Percentiles rank a stretch among this genome's conserved stretches.
Conservation (phyloP, 2,329 filamentous ascomycete genomes). For the Rhynchosporium secalis region DNA sequence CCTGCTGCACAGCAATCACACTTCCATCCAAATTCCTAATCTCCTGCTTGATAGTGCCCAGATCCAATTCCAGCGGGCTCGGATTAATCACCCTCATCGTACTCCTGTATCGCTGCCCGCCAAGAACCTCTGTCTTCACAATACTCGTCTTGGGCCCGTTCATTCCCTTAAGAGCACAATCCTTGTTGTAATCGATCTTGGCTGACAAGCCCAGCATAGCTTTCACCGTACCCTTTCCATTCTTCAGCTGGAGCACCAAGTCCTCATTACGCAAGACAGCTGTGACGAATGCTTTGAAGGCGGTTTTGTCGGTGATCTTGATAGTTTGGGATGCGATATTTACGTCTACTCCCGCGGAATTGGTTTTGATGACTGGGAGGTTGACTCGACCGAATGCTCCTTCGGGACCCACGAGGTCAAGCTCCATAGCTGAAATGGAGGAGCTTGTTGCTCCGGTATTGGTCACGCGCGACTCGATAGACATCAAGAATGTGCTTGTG, state of each 20-base stretch:
- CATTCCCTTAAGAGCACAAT: constrained; percentile 22
- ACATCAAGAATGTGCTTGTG: constrained; percentile 22
- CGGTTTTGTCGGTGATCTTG: constrained; percentile 19
- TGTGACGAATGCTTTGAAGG: constrained; percentile 21
- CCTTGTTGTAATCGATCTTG: constrained; percentile 19
- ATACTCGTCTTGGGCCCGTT: constrained; percentile 20
- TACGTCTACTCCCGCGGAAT: constrained; percentile 16
- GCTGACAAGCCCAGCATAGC: constrained; percentile 11
- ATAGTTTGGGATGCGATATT: constrained; percentile 18
- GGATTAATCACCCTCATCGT: constrained; percentile 19
- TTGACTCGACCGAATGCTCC: constrained; percentile 18
- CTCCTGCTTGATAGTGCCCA: constrained; percentile 21
- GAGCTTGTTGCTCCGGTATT: constrained; percentile 20
- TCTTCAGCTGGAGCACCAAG: constrained; percentile 16
- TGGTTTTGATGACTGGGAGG: constrained; percentile 22
- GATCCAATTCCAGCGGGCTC: constrained; percentile 21
- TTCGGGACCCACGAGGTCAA: constrained; percentile 18
- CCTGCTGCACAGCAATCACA: constrained; percentile 19
- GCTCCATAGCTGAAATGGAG: constrained; percentile 20
- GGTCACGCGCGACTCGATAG: constrained; percentile 16
- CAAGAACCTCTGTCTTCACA: constrained; percentile 10
- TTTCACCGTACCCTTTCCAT: constrained; percentile 22
- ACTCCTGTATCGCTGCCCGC: constrained; percentile 17
- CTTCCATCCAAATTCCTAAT: constrained; percentile 19
- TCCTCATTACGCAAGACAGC: constrained; percentile 19